A percentile compares a stretch with the other conserved stretches of the same genome.
Conservation (phyloP, 768 basidiomycete genomes). For the Podaxis sp. region DNA sequence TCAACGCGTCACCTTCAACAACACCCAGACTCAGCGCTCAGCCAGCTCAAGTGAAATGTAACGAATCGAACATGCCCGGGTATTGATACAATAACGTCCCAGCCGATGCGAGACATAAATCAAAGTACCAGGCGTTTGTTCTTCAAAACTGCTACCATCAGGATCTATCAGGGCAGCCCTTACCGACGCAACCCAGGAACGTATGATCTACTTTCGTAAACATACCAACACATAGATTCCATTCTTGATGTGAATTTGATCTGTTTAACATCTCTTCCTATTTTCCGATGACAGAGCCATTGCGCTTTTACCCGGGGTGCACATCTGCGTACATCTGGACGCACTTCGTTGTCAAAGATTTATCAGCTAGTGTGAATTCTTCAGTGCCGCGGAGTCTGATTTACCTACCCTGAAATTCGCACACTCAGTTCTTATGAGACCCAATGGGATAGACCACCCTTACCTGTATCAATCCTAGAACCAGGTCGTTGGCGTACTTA, state of each 20-base stretch:
- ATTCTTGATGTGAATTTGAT: background rate
- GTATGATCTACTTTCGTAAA: background rate
- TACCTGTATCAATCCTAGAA: background rate
- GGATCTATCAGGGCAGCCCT: background rate
- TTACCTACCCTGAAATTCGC: background rate
- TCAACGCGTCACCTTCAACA: background rate
- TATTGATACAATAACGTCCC: no score
- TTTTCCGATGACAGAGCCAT: background rate
- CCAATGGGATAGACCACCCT: background rate
- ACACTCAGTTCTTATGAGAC: background rate
- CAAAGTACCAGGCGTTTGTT: no score
- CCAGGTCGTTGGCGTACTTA: conserved; percentile 3
- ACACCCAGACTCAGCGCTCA: background rate
- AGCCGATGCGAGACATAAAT: no score
- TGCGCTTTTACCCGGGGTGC: background rate
- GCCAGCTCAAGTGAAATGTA: no score
- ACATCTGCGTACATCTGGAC: background rate
- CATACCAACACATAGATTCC: background rate
- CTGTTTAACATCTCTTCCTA: background rate
- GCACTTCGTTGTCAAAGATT: background rate
- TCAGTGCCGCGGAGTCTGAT: conserved; percentile 11
- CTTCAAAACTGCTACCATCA: no score
- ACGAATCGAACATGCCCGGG: no score
- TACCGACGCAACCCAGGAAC: background rate
- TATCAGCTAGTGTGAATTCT: background rate